Evolutionary conservation across 2,329 filamentous ascomycete species (phyloP).

Genomic region (Alternaria arbusti): DNA sequence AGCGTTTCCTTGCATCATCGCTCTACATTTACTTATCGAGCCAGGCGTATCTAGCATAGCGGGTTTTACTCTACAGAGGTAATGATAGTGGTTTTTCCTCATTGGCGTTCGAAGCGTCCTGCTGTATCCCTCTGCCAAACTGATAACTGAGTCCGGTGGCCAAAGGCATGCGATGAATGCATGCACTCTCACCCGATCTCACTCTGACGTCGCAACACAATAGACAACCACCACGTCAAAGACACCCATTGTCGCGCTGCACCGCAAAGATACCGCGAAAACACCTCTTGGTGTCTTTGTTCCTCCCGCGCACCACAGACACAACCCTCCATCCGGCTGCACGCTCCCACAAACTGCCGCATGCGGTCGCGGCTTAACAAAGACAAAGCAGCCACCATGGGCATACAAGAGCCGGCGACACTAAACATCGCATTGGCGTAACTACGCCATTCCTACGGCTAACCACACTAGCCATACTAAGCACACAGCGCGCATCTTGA

Average conservation of each 20-base stretch:
- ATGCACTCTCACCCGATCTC: not conserved
- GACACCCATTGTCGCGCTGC: not conserved
- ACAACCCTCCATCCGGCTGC: slow-evolving; percentile 1
- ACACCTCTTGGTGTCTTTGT: not conserved
- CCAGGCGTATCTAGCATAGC: slow-evolving; percentile 9
- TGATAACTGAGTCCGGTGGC: too few relatives aligned
- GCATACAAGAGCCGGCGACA: slow-evolving; percentile 7
- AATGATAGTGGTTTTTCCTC: slow-evolving; percentile 4
- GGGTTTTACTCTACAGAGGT: not conserved
- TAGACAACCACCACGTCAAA: not conserved
- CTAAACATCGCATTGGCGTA: not conserved
- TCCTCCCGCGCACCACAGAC: not conserved
- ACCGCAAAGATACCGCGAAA: not conserved
- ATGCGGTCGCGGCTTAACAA: slow-evolving; percentile 12
- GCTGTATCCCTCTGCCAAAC: not conserved
- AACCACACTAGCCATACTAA: too few relatives aligned
- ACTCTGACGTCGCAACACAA: not conserved
- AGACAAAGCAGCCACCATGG: slow-evolving; percentile 5
- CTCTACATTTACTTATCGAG: slow-evolving; percentile 2
- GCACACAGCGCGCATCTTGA: too few relatives aligned
- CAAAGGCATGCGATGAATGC: not conserved
- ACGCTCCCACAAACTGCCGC: not conserved
- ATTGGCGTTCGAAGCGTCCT: too few relatives aligned
- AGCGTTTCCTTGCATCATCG: slow-evolving; percentile 11
- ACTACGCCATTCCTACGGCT: not conserved